Conservation (phyloP, 495 filamentous ascomycete genomes). For the Trypethelium eluteriae region DNA sequence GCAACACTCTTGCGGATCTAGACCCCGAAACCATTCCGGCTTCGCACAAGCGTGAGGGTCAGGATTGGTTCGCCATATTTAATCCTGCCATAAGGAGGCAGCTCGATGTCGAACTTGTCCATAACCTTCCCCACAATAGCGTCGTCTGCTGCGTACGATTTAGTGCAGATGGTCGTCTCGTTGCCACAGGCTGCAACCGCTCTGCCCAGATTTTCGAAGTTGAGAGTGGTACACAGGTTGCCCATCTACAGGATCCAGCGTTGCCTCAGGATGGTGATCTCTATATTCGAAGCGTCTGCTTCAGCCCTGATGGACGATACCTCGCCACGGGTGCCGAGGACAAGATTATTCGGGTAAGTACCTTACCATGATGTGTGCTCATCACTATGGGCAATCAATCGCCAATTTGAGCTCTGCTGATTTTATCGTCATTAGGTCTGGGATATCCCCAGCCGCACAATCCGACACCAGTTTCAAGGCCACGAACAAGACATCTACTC, state of each 20-base stretch:
- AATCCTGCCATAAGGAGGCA: conserved; percentile 34
- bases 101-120: conserved; percentile 38
- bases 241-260: conserved; percentile 34
- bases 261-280: conserved; percentile 36
- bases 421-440: conserved; percentile 30
- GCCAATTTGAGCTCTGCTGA: neutral
- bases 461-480: conserved; percentile 36
- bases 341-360: conserved; percentile 38
- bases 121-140: conserved; percentile 37
- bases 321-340: conserved; percentile 41
- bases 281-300: conserved; percentile 41
- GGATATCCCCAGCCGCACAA: conserved; percentile 34
- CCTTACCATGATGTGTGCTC: neutral
- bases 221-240: conserved; percentile 30
- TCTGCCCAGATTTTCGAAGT: conserved; percentile 41
- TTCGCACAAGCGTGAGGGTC: conserved; percentile 46
- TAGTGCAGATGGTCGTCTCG: conserved; percentile 36
- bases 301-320: conserved; percentile 39
- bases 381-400: neutral
- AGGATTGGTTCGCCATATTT: conserved; percentile 40
- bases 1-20: conserved; percentile 79
- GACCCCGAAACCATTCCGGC: conserved; percentile 76
- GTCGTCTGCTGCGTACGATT: conserved; percentile 42
- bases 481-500: conserved; percentile 43
- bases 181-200: conserved; percentile 40